Evolutionary conservation across 495 filamentous ascomycete genomes (phyloP).

Genomic region (Penicillium bialowiezense): DNA sequence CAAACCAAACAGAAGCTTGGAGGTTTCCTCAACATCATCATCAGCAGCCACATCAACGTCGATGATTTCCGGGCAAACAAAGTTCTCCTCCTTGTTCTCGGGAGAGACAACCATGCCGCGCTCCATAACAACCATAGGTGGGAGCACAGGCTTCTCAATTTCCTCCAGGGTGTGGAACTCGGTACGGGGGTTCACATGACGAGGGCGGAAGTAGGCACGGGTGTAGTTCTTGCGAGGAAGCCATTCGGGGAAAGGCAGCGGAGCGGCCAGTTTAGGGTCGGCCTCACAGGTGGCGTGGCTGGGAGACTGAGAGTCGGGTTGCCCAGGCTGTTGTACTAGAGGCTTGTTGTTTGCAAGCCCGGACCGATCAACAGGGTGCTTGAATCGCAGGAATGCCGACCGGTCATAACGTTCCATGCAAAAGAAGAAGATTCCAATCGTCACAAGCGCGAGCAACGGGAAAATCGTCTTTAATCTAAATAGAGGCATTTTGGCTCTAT

Average conservation of each 20-base stretch:
- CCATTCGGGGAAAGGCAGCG: slow-evolving; percentile 44
- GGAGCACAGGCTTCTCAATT: slow-evolving; percentile 41
- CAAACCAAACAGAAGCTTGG: slow-evolving; percentile 50
- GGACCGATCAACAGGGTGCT: slow-evolving; percentile 35
- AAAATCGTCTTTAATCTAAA: slow-evolving; percentile 46
- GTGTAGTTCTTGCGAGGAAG: slow-evolving; percentile 49
- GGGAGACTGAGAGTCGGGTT: slow-evolving; percentile 13
- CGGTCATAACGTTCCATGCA: slow-evolving; percentile 45
- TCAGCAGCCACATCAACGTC: slow-evolving; percentile 44
- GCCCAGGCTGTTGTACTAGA: slow-evolving; percentile 18
- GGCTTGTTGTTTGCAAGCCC: slow-evolving; percentile 8
- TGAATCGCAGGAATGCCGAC: slow-evolving; percentile 41
- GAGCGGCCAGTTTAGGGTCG: slow-evolving; percentile 36
- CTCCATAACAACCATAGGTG: slow-evolving; percentile 45
- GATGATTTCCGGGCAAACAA: slow-evolving; percentile 47
- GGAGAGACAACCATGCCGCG: slow-evolving; percentile 45
- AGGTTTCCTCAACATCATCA: slow-evolving; percentile 46
- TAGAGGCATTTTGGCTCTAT: slow-evolving; percentile 39
- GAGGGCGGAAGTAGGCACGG: slow-evolving; percentile 46
- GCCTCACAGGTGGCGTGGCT: slow-evolving; percentile 31
- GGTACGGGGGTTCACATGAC: slow-evolving; percentile 34
- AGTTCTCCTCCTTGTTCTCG: slow-evolving; percentile 30
- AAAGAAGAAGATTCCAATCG: slow-evolving; percentile 47
- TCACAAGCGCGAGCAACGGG: slow-evolving; percentile 41
- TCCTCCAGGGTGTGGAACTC: slow-evolving; percentile 44